Conservation (phyloP, 2,329 filamentous ascomycete species). For the Reticulascus tulasneorum region DNA sequence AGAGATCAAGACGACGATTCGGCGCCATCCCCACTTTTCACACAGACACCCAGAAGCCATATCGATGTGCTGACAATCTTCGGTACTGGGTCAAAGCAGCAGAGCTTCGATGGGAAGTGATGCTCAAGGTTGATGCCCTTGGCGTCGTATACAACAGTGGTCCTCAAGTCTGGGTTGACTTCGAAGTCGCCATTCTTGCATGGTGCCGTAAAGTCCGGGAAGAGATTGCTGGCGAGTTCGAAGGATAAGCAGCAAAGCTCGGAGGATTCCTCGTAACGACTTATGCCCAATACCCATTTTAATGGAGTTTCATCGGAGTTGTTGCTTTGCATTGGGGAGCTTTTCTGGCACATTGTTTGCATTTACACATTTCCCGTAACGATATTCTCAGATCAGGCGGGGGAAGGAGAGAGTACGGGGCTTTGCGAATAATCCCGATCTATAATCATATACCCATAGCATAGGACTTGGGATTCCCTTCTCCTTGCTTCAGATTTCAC, state of each 20-base stretch:
- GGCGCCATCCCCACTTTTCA: slow-evolving; percentile 87
- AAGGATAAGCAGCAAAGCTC: slow-evolving; percentile 6
- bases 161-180: slow-evolving; percentile 69
- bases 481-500: too few relatives aligned
- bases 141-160: slow-evolving; percentile 75
- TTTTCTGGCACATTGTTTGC: slow-evolving; percentile 1
- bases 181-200: slow-evolving; percentile 75
- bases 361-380: slow-evolving; percentile 1
- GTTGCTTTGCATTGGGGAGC: slow-evolving; percentile 1
- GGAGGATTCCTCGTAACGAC: slow-evolving; percentile 12
- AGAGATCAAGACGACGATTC: slow-evolving; percentile 80
- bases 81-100: slow-evolving; percentile 96
- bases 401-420: slow-evolving; percentile 2
- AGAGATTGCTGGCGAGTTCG: slow-evolving; percentile 71
- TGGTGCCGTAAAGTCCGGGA: slow-evolving; percentile 82
- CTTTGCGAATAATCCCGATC: too few relatives aligned
- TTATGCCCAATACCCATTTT: slow-evolving; percentile 16
- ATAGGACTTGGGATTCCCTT: too few relatives aligned
- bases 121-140: slow-evolving; percentile 78
- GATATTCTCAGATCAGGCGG: too few relatives aligned
- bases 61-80: slow-evolving; percentile 88
- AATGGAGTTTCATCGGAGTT: slow-evolving; percentile 6
- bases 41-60: slow-evolving; percentile 90
- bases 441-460: background rate
- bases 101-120: slow-evolving; percentile 87